Evolutionary conservation across 129 eudicot species (phyloP).

Genomic region (Logfia minima): DNA sequence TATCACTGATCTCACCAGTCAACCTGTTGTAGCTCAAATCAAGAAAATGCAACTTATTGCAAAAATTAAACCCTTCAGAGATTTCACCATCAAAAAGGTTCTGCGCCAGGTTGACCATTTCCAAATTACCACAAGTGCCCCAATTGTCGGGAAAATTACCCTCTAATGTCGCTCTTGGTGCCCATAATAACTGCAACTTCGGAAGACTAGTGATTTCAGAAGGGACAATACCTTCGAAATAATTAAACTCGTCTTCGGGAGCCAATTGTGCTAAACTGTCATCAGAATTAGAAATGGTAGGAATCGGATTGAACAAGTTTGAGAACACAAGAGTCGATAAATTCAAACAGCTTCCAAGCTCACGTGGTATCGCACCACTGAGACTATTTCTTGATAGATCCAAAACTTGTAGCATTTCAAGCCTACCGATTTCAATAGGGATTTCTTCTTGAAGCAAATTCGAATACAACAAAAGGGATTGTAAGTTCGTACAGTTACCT

Average conservation of each 20-base stretch:
- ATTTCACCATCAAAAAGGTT: conserved; percentile 58
- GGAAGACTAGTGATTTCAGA: conserved; percentile 50
- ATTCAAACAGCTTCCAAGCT: conserved; percentile 67
- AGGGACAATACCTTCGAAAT: conserved; percentile 63
- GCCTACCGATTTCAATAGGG: conserved; percentile 64
- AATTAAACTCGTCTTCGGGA: conserved; percentile 58
- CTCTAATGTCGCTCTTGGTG: conserved; percentile 68
- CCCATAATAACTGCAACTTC: conserved; percentile 76
- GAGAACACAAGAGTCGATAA: conserved; percentile 70
- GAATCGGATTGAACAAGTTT: conserved; percentile 68
- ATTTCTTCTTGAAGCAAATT: conserved; percentile 75
- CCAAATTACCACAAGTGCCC: conserved; percentile 68
- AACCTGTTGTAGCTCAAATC: conserved; percentile 73
- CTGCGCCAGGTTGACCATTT: conserved; percentile 70
- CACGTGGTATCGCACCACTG: conserved; percentile 60
- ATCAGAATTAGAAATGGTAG: conserved; percentile 23
- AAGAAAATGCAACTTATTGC: conserved; percentile 67
- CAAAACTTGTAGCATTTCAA: conserved; percentile 54
- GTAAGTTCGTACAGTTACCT: conserved; percentile 65
- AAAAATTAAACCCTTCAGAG: conserved; percentile 40
- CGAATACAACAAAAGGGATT: conserved; percentile 58
- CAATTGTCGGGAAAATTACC: conserved; percentile 64
- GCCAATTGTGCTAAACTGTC: conserved; percentile 30
- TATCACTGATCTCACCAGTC: conserved; percentile 49
- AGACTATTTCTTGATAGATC: conserved; percentile 86